Conservation (phyloP, 257 asterid genomes). For the Eucommia ulmoides region DNA sequence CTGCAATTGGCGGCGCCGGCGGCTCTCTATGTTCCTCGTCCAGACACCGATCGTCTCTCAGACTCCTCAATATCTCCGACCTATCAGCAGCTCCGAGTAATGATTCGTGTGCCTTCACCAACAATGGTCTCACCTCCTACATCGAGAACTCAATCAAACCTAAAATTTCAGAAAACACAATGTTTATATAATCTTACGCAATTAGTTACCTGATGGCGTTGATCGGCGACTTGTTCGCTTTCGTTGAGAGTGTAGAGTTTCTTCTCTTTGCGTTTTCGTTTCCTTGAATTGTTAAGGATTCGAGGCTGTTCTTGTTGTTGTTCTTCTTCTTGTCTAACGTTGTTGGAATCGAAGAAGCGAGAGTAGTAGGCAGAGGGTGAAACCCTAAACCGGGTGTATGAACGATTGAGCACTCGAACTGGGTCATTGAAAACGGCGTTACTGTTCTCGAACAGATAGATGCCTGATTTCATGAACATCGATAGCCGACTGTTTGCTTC, state of each 20-base stretch:
- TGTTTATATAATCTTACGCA: no score
- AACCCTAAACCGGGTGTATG: slow-evolving; percentile 54
- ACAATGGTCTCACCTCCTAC: slow-evolving; percentile 47
- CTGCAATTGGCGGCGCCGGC: slow-evolving; percentile 24
- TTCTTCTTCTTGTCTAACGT: slow-evolving; percentile 8
- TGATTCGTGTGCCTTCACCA: slow-evolving; percentile 62
- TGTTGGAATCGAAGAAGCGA: slow-evolving; percentile 45
- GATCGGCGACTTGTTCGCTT: slow-evolving; percentile 66
- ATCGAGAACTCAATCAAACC: slow-evolving; percentile 13
- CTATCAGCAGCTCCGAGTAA: slow-evolving; percentile 39
- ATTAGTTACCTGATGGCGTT: slow-evolving; percentile 60
- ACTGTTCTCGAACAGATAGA: slow-evolving; percentile 27
- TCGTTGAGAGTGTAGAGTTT: slow-evolving; percentile 30
- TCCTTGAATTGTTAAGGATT: slow-evolving; percentile 16
- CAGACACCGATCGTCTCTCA: slow-evolving; percentile 29
- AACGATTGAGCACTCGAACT: slow-evolving; percentile 63
- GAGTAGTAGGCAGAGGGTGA: slow-evolving; percentile 62
- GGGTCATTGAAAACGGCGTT: slow-evolving; percentile 57
- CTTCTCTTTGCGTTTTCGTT: slow-evolving; percentile 56
- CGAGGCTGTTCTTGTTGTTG: no score
- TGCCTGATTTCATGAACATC: slow-evolving; percentile 35
- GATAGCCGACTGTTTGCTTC: slow-evolving; percentile 18
- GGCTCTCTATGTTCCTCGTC: slow-evolving; percentile 21
- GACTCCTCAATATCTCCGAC: slow-evolving; percentile 27
- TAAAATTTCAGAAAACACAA: no score